These are phyloP conservation scores for Rhizoctonia solani DNA, from an alignment of 1,284 basidiomycete genomes.

Conservation along the genomic window DNA sequence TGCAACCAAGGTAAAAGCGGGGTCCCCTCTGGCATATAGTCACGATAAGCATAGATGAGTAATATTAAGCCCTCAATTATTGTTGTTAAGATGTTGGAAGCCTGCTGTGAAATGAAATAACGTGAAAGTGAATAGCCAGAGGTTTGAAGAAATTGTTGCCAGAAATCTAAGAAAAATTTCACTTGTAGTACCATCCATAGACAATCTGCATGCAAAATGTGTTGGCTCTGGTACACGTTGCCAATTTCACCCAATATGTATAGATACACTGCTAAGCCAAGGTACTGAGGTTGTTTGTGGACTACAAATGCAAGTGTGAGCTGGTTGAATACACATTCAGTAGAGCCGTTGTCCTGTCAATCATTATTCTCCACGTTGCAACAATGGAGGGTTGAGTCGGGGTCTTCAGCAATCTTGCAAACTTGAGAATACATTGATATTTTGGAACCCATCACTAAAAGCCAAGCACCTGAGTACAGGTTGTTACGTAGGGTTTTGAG, in stretches of 20 bases:
- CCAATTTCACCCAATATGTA: constrained; percentile 48
- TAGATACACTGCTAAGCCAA: constrained; percentile 44
- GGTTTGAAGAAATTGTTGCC: constrained; percentile 44
- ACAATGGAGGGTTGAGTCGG: constrained; percentile 43
- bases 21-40: constrained; percentile 40
- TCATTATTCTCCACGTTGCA: constrained; percentile 49
- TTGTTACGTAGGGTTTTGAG: constrained; percentile 47
- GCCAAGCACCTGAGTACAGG: constrained; percentile 44
- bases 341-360: constrained; percentile 52
- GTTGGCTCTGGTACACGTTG: constrained; percentile 48
- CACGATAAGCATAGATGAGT: constrained; percentile 47
- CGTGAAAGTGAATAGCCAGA: constrained; percentile 40
- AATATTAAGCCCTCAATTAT: constrained; percentile 46
- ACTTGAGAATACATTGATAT: constrained; percentile 41
- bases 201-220: constrained; percentile 45
- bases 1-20: constrained; percentile 51
- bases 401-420: constrained; percentile 37
- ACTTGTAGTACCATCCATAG: constrained; percentile 46
- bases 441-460: constrained; percentile 43
- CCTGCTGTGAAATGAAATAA: constrained; percentile 47
- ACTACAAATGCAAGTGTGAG: too few relatives aligned
- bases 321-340: constrained; percentile 46
- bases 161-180: constrained; percentile 47
- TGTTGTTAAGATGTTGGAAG: constrained; percentile 44
- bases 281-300: too few relatives aligned